These are phyloP conservation scores for Hanseniaspora meyeri DNA, from an alignment of 805 yeast species.

Conservation along the genomic window DNA sequence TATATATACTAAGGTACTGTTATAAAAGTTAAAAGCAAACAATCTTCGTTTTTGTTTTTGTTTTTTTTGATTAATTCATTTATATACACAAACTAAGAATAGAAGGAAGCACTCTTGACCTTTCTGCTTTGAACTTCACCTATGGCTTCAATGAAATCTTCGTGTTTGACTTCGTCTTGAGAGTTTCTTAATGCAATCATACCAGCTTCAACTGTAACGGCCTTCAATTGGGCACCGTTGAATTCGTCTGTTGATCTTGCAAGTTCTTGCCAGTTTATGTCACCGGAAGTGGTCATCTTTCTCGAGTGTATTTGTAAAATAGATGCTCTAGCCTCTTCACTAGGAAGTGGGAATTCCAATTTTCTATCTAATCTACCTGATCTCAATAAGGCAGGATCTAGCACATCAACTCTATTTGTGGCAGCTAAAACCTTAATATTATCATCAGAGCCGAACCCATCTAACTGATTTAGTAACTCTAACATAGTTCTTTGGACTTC, in stretches of 20 bases:
- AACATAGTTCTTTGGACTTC: constrained; percentile 99
- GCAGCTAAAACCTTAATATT: constrained; percentile 96
- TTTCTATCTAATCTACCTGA: constrained; percentile 96
- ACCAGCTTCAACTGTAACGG: constrained; percentile 98
- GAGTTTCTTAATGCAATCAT: constrained; percentile 98
- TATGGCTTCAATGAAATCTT: constrained; percentile 95
- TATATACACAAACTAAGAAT: constrained; percentile 43
- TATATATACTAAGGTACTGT: neutral
- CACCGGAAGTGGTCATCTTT: constrained; percentile 83
- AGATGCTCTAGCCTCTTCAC: constrained; percentile 94
- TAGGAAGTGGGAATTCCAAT: constrained; percentile 94
- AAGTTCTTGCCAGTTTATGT: constrained; percentile 94
- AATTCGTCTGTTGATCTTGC: constrained; percentile 97
- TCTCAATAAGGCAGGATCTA: constrained; percentile 96
- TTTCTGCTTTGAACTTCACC: constrained; percentile 98
- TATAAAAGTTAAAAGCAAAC: no score
- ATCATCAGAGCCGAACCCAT: constrained; percentile 95
- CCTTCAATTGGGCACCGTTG: constrained; percentile 97
- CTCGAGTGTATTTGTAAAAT: constrained; percentile 94
- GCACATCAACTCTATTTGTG: constrained; percentile 91
- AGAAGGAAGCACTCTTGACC: constrained; percentile 86
- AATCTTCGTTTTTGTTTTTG: neutral
- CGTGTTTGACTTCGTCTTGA: constrained; percentile 82
- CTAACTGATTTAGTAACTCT: constrained; percentile 91
- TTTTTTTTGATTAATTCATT: neutral